These are phyloP conservation scores for Podospora pseudocomata DNA, from an alignment of 495 filamentous ascomycete genomes.

Conservation along the genomic window DNA sequence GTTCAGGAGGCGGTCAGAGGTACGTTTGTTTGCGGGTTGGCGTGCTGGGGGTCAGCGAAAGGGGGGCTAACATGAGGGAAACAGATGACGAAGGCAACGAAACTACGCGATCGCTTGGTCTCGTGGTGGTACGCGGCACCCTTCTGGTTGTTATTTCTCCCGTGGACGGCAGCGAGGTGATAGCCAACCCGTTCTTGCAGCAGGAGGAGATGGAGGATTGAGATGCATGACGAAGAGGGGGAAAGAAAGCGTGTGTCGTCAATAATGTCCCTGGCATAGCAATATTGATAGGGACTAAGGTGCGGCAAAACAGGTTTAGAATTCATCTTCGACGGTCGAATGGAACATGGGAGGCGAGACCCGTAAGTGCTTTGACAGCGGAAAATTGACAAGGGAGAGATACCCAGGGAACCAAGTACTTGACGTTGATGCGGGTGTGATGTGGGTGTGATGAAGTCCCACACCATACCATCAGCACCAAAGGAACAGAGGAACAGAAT, in stretches of 20 bases:
- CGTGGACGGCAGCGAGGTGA: constrained; percentile 90
- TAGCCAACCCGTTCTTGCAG: constrained; percentile 86
- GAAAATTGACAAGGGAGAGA: neutral
- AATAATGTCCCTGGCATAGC: neutral
- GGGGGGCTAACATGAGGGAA: neutral
- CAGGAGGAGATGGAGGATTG: constrained; percentile 48
- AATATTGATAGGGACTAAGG: neutral
- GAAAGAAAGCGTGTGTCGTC: neutral
- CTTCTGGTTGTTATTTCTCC: constrained; percentile 89
- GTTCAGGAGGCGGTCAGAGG: constrained; percentile 86
- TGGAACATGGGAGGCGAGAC: neutral
- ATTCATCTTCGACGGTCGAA: neutral
- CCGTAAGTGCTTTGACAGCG: neutral
- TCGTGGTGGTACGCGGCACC: constrained; percentile 90
- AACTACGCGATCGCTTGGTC: constrained; percentile 74
- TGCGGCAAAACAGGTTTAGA: neutral
- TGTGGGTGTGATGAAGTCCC: neutral
- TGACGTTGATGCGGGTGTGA: neutral
- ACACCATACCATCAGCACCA: neutral
- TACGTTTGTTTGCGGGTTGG: constrained; percentile 34
- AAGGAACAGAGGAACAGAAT: neutral
- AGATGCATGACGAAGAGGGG: neutral
- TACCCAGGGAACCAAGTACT: neutral
- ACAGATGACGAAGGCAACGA: constrained; percentile 89
- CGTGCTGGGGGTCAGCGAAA: too few relatives aligned